Percentiles rank a stretch among this genome's conserved stretches.
These are phyloP conservation scores for Fragilaria crotonensis DNA, from an alignment of 108 stramenopile genomes.

Conservation along the genomic window DNA sequence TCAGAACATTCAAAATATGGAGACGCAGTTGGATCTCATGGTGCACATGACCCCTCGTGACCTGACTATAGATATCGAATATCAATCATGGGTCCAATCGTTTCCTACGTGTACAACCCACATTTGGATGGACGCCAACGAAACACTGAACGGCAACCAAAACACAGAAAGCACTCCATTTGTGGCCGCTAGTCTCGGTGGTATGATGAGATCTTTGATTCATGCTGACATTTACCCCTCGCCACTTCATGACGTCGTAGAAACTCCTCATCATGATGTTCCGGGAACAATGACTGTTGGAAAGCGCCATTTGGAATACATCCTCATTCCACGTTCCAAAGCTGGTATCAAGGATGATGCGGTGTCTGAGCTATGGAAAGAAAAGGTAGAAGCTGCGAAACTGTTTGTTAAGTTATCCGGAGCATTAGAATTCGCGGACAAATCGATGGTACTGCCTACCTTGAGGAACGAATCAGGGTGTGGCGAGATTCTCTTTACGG, in stretches of 20 bases:
- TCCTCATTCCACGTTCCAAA: constrained; percentile 47
- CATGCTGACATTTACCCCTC: constrained; percentile 33
- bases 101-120: constrained; percentile 41
- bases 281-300: constrained; percentile 17
- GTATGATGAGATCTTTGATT: constrained; percentile 34
- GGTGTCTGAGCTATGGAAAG: too few species aligned
- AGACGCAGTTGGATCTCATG: constrained; percentile 37
- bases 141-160: constrained; percentile 18
- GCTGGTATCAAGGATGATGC: too few species aligned
- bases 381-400: too few species aligned
- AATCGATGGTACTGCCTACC: too few species aligned
- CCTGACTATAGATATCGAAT: constrained; percentile 24
- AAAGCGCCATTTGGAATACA: constrained; percentile 55
- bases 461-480: too few species aligned
- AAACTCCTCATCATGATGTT: too few species aligned
- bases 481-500: constrained; percentile 83
- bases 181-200: constrained; percentile 45
- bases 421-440: too few species aligned
- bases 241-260: too few species aligned
- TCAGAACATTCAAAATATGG: constrained; percentile 1
- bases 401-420: too few species aligned
- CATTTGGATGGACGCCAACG: constrained; percentile 31
- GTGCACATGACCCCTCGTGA: constrained; percentile 53
- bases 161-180: constrained; percentile 36
- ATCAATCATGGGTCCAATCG: constrained; percentile 38